phyloP scores from a whole-genome alignment of 2,329 filamentous ascomycete genomes.

The Lasiodiplodia hormozganensis region DNA sequence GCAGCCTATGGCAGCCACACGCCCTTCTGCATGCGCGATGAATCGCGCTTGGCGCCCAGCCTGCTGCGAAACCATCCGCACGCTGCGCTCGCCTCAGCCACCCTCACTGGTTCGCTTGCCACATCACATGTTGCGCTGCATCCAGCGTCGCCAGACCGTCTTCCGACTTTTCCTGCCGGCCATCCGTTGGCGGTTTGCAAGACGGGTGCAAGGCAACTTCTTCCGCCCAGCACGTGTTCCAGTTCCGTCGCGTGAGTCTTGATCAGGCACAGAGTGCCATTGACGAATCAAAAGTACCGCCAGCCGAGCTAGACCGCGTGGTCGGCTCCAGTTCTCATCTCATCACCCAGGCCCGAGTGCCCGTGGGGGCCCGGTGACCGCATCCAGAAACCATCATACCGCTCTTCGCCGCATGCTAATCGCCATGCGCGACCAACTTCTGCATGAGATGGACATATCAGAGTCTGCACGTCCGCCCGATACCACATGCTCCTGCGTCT shows the following conservation, averaged over 20 bases:
- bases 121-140: conserved; percentile 11
- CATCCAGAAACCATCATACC: not conserved
- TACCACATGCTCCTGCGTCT: not conserved
- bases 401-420: not conserved
- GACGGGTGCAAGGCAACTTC: not conserved
- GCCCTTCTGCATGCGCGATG: not conserved
- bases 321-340: not conserved
- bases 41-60: conserved; percentile 25
- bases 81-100: conserved; percentile 1
- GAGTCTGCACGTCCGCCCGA: no score
- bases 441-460: not conserved
- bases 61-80: conserved; percentile 3
- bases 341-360: not conserved
- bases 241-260: not conserved
- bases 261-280: conserved; percentile 4
- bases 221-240: not conserved
- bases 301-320: not conserved
- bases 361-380: not conserved
- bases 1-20: not conserved
- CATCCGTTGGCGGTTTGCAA: not conserved
- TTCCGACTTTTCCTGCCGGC: not conserved
- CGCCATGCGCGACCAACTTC: not conserved
- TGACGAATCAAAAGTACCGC: conserved; percentile 5
- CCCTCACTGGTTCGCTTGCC: conserved; percentile 10
- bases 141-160: not conserved